These are phyloP conservation scores for Cladobotryum protrusum DNA, from an alignment of 2,329 filamentous ascomycete species.

Conservation along the genomic window DNA sequence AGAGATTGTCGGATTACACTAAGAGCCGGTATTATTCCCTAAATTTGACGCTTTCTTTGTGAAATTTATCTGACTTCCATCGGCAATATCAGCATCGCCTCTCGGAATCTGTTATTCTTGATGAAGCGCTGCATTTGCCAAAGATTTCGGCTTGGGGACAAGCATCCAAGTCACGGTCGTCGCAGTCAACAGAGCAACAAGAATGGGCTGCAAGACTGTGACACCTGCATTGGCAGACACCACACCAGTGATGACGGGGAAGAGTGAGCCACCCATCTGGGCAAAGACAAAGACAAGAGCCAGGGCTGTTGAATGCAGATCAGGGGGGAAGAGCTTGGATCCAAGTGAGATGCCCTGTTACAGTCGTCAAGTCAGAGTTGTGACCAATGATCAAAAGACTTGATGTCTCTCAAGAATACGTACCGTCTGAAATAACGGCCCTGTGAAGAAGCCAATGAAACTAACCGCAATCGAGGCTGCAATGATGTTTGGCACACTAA, in stretches of 20 bases:
- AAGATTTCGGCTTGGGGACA: conserved; percentile 31
- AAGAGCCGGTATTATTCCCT: too few species aligned
- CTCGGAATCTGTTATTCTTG: conserved; percentile 22
- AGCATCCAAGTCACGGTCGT: conserved; percentile 43
- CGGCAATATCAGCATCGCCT: too few species aligned
- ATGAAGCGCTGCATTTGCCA: conserved; percentile 25
- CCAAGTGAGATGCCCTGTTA: conserved; percentile 46
- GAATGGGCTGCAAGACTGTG: conserved; percentile 44
- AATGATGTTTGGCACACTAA: conserved; percentile 37
- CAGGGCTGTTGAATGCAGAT: conserved; percentile 30
- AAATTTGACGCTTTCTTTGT: too few species aligned
- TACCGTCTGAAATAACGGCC: conserved; percentile 52
- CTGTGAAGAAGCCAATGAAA: conserved; percentile 51
- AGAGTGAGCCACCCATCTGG: conserved; percentile 49
- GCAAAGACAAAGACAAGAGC: conserved; percentile 51
- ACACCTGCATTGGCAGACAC: conserved; percentile 42
- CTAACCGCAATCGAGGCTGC: conserved; percentile 48
- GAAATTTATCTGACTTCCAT: too few species aligned
- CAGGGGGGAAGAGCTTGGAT: conserved; percentile 41
- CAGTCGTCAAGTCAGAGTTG: too few species aligned
- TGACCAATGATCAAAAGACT: too few species aligned
- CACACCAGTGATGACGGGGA: conserved; percentile 49
- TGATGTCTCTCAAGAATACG: conserved; percentile 13
- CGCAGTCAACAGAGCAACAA: conserved; percentile 40
- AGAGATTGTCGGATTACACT: too few species aligned